These are phyloP conservation scores for Tetrahymena elliotti DNA, from an alignment of 73 alveolate species.

Conservation along the genomic window DNA sequence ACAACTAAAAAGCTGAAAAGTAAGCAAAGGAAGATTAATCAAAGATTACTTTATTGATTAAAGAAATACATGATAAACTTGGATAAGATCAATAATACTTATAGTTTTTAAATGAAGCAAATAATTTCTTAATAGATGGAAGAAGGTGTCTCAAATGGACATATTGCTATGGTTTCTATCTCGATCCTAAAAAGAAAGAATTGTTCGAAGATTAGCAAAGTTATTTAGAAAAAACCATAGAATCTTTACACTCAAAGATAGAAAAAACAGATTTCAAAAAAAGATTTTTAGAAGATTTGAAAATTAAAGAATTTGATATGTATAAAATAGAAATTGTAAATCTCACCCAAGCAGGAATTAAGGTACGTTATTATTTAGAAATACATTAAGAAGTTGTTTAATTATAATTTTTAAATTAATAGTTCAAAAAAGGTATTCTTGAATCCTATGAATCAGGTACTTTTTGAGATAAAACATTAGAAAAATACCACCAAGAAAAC, in stretches of 20 bases:
- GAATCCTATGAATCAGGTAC: background rate
- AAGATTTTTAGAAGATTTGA: background rate
- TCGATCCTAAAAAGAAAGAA: background rate
- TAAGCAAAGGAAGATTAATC: slow-evolving; percentile 10
- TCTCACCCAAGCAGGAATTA: background rate
- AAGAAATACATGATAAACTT: background rate
- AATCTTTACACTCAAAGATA: slow-evolving; percentile 2
- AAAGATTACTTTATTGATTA: background rate
- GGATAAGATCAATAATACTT: background rate
- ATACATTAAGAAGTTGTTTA: background rate
- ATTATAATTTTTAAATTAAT: background rate
- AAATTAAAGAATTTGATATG: background rate
- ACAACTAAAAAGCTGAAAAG: slow-evolving; percentile 9
- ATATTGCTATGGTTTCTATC: slow-evolving; percentile 20
- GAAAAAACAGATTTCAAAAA: slow-evolving; percentile 4
- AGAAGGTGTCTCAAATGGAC: slow-evolving; percentile 32
- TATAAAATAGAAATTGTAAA: background rate
- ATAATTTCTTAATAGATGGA: slow-evolving; percentile 20
- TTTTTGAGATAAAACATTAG: background rate
- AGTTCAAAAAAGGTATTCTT: background rate
- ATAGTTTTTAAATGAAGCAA: background rate
- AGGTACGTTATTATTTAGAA: no score
- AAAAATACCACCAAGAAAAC: background rate
- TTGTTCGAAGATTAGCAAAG: slow-evolving; percentile 27
- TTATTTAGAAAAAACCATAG: slow-evolving; percentile 20